Percentiles rank a stretch among this genome's conserved stretches.
These are phyloP conservation scores for Pulveroboletus ridleyi DNA, from an alignment of 1,284 basidiomycete species.

Conservation along the genomic window DNA sequence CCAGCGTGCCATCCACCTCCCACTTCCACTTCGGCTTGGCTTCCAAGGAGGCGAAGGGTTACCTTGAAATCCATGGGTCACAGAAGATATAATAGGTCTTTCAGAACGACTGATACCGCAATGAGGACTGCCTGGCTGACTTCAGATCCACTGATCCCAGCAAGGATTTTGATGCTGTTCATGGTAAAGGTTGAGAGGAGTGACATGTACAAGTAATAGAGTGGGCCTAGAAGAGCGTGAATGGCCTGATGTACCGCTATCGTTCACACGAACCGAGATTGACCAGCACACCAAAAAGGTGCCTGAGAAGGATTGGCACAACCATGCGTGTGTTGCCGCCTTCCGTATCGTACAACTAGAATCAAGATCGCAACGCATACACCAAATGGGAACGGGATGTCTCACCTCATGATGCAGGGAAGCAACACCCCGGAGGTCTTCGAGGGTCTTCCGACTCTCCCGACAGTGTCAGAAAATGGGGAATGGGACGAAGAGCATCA, in stretches of 20 bases:
- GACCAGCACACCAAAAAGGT: constrained; percentile 79
- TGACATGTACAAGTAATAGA: constrained; percentile 98
- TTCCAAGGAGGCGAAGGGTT: constrained; percentile 73
- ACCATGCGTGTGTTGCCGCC: constrained; percentile 95
- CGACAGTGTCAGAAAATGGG: constrained; percentile 81
- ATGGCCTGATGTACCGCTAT: not conserved
- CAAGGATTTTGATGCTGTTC: constrained; percentile 99
- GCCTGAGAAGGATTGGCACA: constrained; percentile 83
- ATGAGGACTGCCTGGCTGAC: constrained; percentile 94
- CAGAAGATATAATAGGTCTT: constrained; percentile 93
- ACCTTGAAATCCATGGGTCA: constrained; percentile 77
- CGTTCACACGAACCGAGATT: constrained; percentile 74
- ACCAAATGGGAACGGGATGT: constrained; percentile 13
- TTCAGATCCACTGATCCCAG: constrained; percentile 98
- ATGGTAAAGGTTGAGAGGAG: constrained; percentile 96
- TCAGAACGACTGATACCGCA: constrained; percentile 87
- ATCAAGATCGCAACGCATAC: not conserved
- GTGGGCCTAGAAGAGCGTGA: constrained; percentile 64
- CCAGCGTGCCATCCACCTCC: constrained; percentile 84
- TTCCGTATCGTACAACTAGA: constrained; percentile 93
- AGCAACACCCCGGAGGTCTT: constrained; percentile 72
- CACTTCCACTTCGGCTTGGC: constrained; percentile 67
- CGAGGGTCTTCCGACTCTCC: constrained; percentile 46
- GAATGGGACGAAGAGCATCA: constrained; percentile 91
- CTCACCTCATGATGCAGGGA: constrained; percentile 91